Evolutionary conservation across 2,329 filamentous ascomycete genomes (phyloP), one percentile per base, ranked within the genome.

Genomic region (Akanthomyces muscarius): DNA sequence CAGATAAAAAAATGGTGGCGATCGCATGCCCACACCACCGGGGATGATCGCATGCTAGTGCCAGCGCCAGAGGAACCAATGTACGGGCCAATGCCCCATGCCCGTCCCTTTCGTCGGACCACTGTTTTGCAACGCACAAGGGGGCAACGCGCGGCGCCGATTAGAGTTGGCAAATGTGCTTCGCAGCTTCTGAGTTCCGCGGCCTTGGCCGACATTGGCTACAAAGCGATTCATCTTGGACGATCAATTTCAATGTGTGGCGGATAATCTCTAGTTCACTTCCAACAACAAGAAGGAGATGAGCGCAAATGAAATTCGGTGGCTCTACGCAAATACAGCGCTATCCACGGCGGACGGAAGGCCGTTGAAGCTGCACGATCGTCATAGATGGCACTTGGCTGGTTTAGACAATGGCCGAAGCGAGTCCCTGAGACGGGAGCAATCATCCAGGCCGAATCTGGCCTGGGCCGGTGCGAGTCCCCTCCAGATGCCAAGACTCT

Each of bases 401-500:
- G 42, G n/a, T 45, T 23, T 45, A 21, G 42, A 45, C 42, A 21
- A 11, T n/a, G 18, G n/a, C 42, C 42, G 42, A 21, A 21, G n/a
- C 42, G 42, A 23, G n/a, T 45, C 14, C 38, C 42, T 45, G 7
- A 21, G 16, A n/a, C 23, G 42, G n/a, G 8, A 41, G 14, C 38
- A 41, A 41, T 41, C 38, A 16, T 41, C 48, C 36, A 18, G 38
- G 33, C 36, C 30, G 25, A 54, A 41, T 41, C 16, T 54, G 33
- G 44, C n/a, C 44, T 21, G 44, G 44, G 14, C 13, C 38, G 14
- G 10, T 33, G 48, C 50, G 13, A 21, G 33, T 5, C n/a, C 48
- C 52, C 28, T 44, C 38, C 53, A 36, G 42, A 57, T 56, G 53
- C 25, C 53, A 56, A 56, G 53, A 56, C 23, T 44, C 8, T 25